Conservation (phyloP, 208 protist genomes). For the Perkinsela sp. region DNA sequence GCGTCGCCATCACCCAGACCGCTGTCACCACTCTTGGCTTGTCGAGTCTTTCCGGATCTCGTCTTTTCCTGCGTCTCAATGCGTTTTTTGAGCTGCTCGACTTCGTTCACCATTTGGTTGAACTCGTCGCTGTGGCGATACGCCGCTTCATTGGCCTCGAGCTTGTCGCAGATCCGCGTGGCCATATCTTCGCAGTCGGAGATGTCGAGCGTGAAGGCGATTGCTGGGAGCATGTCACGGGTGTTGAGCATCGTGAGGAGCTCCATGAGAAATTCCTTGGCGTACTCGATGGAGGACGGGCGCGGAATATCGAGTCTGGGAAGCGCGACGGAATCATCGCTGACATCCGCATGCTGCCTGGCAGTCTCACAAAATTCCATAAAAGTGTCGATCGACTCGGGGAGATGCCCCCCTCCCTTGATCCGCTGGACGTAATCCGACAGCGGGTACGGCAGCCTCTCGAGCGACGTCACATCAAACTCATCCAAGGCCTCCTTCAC, state of each 20-base stretch:
- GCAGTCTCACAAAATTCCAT: background rate
- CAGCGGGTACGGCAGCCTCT: background rate
- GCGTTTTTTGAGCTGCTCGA: conserved; percentile 5
- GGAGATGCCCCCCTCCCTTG: background rate
- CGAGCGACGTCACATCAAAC: background rate
- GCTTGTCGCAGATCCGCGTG: conserved; percentile 24
- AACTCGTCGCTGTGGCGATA: conserved; percentile 62
- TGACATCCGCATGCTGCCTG: background rate
- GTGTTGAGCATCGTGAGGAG: conserved; percentile 56
- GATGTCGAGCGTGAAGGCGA: conserved; percentile 67
- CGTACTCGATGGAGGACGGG: conserved; percentile 45
- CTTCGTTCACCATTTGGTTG: conserved; percentile 8
- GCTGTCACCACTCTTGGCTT: conserved; percentile 20
- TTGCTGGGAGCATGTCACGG: conserved; percentile 47
- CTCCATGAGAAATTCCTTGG: conserved; percentile 34
- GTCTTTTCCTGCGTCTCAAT: background rate
- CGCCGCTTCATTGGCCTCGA: conserved; percentile 32
- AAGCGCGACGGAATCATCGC: background rate
- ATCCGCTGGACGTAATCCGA: background rate
- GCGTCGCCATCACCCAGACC: conserved; percentile 27
- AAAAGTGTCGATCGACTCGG: background rate
- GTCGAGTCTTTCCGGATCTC: conserved; percentile 1
- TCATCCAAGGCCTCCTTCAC: background rate
- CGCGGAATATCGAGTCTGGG: background rate
- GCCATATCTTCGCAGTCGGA: conserved; percentile 52